These are phyloP conservation scores for Gastrolobium villosum DNA, from an alignment of 306 rosid genomes.

Conservation along the genomic window DNA sequence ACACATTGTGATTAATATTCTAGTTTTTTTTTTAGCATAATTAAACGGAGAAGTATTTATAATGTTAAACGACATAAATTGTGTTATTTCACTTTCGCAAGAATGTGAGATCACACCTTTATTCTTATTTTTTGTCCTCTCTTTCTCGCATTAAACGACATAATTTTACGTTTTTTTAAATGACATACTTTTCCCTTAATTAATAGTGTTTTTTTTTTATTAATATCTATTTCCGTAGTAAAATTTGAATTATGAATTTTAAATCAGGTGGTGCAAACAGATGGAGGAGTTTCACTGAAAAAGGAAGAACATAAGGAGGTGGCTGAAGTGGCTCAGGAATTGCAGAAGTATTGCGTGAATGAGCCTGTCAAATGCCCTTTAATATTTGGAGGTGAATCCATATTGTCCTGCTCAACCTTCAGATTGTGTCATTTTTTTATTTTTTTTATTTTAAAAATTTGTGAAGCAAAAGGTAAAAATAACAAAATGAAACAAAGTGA, in stretches of 20 bases:
- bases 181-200: too few relatives aligned
- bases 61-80: too few relatives aligned
- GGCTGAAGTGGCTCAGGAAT: slow-evolving; percentile 72
- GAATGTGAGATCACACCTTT: too few relatives aligned
- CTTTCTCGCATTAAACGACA: too few relatives aligned
- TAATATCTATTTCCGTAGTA: neutral
- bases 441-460: neutral
- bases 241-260: slow-evolving; percentile 31
- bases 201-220: neutral
- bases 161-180: neutral
- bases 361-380: slow-evolving; percentile 98
- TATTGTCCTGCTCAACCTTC: slow-evolving; percentile 34
- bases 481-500: neutral
- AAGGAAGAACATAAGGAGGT: slow-evolving; percentile 80
- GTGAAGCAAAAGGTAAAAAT: neutral
- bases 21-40: slow-evolving; percentile 10
- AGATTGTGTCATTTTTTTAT: slow-evolving; percentile 19
- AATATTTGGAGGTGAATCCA: slow-evolving; percentile 86
- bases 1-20: neutral
- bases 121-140: too few relatives aligned
- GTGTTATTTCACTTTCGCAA: too few relatives aligned
- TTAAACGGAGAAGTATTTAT: too few relatives aligned
- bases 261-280: slow-evolving; percentile 76
- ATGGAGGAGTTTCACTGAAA: slow-evolving; percentile 82
- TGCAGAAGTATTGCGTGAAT: slow-evolving; percentile 80